Conservation (phyloP, 768 basidiomycete genomes). For the Pulveroboletus sp. region DNA sequence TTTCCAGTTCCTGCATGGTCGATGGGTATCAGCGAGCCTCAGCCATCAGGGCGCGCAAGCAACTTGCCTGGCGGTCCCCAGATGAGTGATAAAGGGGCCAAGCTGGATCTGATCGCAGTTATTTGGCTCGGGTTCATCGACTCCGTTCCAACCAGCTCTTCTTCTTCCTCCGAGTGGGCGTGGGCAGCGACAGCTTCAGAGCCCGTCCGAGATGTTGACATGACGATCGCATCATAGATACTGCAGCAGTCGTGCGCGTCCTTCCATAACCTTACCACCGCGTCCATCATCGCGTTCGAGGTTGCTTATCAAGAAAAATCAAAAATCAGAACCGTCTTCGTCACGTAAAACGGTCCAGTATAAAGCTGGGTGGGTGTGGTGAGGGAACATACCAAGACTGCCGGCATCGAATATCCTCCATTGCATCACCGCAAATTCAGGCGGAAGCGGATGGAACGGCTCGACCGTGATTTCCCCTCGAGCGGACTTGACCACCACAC, state of each 20-base stretch:
- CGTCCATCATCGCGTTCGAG: constrained; percentile 61
- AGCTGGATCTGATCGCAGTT: constrained; percentile 43
- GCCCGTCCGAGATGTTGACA: constrained; percentile 16
- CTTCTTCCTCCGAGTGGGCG: constrained; percentile 1
- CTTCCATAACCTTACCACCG: constrained; percentile 42
- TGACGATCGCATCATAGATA: constrained; percentile 46
- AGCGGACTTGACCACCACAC: constrained; percentile 48
- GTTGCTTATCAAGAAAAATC: constrained; percentile 39
- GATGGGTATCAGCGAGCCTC: not conserved
- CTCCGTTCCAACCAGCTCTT: constrained; percentile 11
- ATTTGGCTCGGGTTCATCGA: constrained; percentile 53
- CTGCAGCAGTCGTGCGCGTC: constrained; percentile 43
- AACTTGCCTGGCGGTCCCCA: constrained; percentile 63
- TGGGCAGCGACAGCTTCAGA: constrained; percentile 8
- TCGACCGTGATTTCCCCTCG: constrained; percentile 53
- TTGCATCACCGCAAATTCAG: constrained; percentile 54
- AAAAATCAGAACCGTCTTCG: constrained; percentile 1
- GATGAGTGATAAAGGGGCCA: constrained; percentile 47
- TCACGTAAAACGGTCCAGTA: not conserved
- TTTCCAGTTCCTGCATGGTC: constrained; percentile 55
- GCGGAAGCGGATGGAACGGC: constrained; percentile 53
- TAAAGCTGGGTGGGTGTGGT: not conserved
- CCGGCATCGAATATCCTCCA: constrained; percentile 65
- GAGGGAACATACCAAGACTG: constrained; percentile 43
- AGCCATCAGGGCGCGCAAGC: not conserved